A percentile compares a stretch with the other conserved stretches of the same genome.
phyloP scores from a whole-genome alignment of 495 filamentous ascomycete species.

The Hypoxylon rickii region DNA sequence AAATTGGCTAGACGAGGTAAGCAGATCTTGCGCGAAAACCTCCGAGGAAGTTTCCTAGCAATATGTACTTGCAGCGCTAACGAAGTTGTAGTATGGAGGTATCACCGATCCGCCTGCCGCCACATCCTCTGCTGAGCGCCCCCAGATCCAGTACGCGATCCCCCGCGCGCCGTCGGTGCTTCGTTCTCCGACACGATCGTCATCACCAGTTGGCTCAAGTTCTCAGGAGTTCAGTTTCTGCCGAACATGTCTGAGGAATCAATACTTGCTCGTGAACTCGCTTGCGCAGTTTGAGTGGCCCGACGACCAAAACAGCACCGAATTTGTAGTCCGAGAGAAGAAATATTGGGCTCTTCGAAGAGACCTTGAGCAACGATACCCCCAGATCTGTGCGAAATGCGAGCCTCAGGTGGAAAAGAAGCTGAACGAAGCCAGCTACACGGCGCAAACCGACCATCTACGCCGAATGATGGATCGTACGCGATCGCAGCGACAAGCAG shows the following conservation, averaged over 20 bases:
- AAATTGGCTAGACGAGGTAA: slow-evolving; percentile 77
- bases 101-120: slow-evolving; percentile 83
- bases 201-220: slow-evolving; percentile 13
- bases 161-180: slow-evolving; percentile 35
- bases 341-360: slow-evolving; percentile 64
- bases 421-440: slow-evolving; percentile 71
- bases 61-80: slow-evolving; percentile 1
- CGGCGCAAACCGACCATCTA: slow-evolving; percentile 77
- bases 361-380: slow-evolving; percentile 75
- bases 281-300: slow-evolving; percentile 74
- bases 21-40: slow-evolving; percentile 5
- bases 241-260: slow-evolving; percentile 77
- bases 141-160: slow-evolving; percentile 45
- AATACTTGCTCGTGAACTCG: slow-evolving; percentile 69
- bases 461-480: slow-evolving; percentile 72
- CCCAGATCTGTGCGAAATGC: slow-evolving; percentile 80
- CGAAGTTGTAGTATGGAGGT: slow-evolving; percentile 67
- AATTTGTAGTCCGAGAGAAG: slow-evolving; percentile 56
- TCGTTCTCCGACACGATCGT: slow-evolving; percentile 37
- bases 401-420: slow-evolving; percentile 66
- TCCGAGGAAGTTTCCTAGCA: too few species aligned
- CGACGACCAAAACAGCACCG: slow-evolving; percentile 64
- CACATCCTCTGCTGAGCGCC: slow-evolving; percentile 41
- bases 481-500: slow-evolving; percentile 48
- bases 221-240: slow-evolving; percentile 66